Conservation (phyloP, 179 eudicot species). For the Vitellaria paradoxa region DNA sequence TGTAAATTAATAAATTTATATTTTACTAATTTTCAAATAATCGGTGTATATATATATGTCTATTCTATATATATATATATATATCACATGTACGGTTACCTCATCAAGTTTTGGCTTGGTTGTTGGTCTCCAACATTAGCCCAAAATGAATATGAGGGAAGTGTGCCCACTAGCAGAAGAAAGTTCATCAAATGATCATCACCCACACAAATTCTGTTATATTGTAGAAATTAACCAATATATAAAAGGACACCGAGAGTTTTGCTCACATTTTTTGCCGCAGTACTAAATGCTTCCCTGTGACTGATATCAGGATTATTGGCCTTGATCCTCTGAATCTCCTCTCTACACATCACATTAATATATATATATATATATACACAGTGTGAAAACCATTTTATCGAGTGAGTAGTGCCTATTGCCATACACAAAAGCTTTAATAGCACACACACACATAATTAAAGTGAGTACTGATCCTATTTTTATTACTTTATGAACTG, state of each 20-base stretch:
- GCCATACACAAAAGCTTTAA: neutral
- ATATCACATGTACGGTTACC: conserved; percentile 26
- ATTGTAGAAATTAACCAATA: neutral
- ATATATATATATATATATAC: too few species aligned
- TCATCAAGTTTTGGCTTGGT: conserved; percentile 52
- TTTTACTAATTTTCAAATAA: too few species aligned
- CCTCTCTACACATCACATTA: conserved; percentile 53
- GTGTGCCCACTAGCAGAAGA: conserved; percentile 73
- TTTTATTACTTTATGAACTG: conserved; percentile 84
- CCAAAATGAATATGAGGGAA: conserved; percentile 94
- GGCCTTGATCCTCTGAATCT: conserved; percentile 95
- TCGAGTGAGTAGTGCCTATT: neutral
- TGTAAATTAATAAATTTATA: too few species aligned
- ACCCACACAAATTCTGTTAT: neutral
- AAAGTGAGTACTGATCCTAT: neutral
- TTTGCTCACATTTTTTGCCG: conserved; percentile 83
- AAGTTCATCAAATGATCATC: neutral
- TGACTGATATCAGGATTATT: conserved; percentile 94
- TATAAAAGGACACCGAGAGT: too few species aligned
- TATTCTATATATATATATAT: too few species aligned
- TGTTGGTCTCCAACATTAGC: conserved; percentile 73
- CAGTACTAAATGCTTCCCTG: conserved; percentile 95
- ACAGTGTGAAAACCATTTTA: neutral
- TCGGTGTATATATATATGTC: too few species aligned
- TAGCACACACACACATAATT: neutral